Conservation (phyloP, 23 red algal species). For the Chondrus crispus region DNA sequence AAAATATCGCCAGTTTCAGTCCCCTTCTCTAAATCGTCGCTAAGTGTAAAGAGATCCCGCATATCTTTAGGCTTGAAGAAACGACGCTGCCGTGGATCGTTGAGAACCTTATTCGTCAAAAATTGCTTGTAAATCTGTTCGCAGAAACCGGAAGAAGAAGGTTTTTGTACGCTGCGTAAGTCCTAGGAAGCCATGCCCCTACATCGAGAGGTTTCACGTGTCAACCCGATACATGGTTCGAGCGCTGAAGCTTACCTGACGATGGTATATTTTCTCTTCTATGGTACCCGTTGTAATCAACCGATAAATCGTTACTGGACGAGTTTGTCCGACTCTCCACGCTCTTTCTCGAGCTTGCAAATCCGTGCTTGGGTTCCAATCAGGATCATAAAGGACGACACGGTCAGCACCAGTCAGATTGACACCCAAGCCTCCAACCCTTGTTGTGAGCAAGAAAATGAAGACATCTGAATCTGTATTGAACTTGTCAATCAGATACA, state of each 20-base stretch:
- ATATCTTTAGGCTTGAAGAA: slow-evolving; percentile 95
- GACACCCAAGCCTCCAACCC: slow-evolving; percentile 88
- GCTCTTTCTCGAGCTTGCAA: slow-evolving; percentile 94
- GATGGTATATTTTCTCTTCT: slow-evolving; percentile 99
- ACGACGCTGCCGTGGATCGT: slow-evolving; percentile 83
- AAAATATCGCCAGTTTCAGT: slow-evolving; percentile 97
- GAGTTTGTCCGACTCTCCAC: slow-evolving; percentile 93
- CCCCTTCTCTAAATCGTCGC: slow-evolving; percentile 74
- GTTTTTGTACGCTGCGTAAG: too few relatives aligned
- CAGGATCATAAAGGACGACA: slow-evolving; percentile 91
- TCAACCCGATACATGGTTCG: too few relatives aligned
- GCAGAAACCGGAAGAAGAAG: too few relatives aligned
- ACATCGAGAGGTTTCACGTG: too few relatives aligned
- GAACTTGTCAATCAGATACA: slow-evolving; percentile 90
- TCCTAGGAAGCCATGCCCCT: too few relatives aligned
- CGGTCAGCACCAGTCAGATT: slow-evolving; percentile 96
- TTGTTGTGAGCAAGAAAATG: slow-evolving; percentile 92
- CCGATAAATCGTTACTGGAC: slow-evolving; percentile 82
- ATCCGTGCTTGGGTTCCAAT: slow-evolving; percentile 97
- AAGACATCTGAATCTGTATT: slow-evolving; percentile 71
- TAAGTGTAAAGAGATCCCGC: slow-evolving; percentile 85
- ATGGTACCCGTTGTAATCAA: slow-evolving; percentile 95
- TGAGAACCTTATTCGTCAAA: slow-evolving; percentile 90
- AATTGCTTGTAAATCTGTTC: slow-evolving; percentile 90
- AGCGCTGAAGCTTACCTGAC: slow-evolving; percentile 70